A percentile compares a stretch with the other conserved stretches of the same genome.
Conservation (phyloP, 1,284 basidiomycete species). For the Singerocomus inundabilis region DNA sequence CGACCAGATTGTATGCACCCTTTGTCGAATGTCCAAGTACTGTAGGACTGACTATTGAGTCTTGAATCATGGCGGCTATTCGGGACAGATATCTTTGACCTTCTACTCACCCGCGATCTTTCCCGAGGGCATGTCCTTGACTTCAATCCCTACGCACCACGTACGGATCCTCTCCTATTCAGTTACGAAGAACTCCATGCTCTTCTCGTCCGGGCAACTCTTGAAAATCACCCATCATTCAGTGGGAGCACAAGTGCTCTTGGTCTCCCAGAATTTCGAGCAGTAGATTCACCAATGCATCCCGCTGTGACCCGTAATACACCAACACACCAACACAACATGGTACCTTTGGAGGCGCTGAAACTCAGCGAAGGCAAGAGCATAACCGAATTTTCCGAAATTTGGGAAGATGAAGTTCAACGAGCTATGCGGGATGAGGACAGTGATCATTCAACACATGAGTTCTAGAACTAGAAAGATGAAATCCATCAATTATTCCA, state of each 20-base stretch:
- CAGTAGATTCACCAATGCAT: constrained; percentile 73
- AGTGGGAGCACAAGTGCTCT: not conserved
- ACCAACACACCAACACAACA: constrained; percentile 83
- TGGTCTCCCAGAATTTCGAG: constrained; percentile 52
- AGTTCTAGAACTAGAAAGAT: not conserved
- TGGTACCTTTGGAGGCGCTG: constrained; percentile 89
- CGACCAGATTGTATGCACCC: constrained; percentile 65
- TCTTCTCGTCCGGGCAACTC: constrained; percentile 29
- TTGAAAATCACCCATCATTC: not conserved
- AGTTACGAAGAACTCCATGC: constrained; percentile 73
- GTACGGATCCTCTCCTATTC: constrained; percentile 88
- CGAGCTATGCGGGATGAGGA: constrained; percentile 37
- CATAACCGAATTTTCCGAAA: constrained; percentile 69
- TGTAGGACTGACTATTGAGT: not conserved
- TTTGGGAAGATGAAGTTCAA: constrained; percentile 62
- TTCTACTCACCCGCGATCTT: constrained; percentile 82
- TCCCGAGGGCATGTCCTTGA: constrained; percentile 79
- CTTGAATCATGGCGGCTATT: not conserved
- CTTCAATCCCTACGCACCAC: constrained; percentile 84
- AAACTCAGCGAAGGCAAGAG: constrained; percentile 70
- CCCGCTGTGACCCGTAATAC: constrained; percentile 63
- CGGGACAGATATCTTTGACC: constrained; percentile 79
- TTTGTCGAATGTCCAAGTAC: not conserved
- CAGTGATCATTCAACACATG: not conserved
- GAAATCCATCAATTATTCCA: not conserved